Percentiles rank a stretch among this genome's conserved stretches.
Evolutionary conservation across 805 yeast genomes (phyloP).

Genomic region (Suhomyces sp.): DNA sequence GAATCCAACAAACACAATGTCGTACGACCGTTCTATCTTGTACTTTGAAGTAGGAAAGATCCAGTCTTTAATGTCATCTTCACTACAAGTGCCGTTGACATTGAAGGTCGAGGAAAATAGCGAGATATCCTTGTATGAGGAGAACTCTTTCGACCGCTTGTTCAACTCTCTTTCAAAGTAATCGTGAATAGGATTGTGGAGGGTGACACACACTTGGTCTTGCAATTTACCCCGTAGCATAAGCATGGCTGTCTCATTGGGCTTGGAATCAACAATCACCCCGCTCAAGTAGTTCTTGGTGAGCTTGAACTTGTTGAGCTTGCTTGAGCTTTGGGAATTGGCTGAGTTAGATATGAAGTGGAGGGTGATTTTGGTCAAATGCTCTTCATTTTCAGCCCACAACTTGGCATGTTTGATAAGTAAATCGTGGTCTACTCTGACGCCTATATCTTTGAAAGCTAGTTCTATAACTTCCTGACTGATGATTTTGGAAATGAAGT

Average conservation of each 20-base stretch:
- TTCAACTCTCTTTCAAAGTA: conserved; percentile 44
- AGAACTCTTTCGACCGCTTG: conserved; percentile 38
- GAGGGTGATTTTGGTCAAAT: conserved; percentile 36
- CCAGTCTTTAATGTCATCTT: conserved; percentile 44
- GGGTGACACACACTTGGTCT: conserved; percentile 42
- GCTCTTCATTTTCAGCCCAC: conserved; percentile 48
- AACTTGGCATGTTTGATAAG: conserved; percentile 38
- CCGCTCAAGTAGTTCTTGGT: conserved; percentile 40
- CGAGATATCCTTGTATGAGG: conserved; percentile 36
- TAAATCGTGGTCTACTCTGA: conserved; percentile 32
- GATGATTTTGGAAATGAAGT: conserved; percentile 44
- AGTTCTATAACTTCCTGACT: conserved; percentile 48
- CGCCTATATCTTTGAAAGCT: conserved; percentile 44
- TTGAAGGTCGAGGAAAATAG: conserved; percentile 53
- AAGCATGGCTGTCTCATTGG: conserved; percentile 43
- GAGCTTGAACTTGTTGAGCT: conserved; percentile 33
- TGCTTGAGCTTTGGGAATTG: conserved; percentile 26
- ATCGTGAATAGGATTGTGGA: conserved; percentile 55
- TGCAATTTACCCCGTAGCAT: conserved; percentile 49
- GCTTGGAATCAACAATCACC: conserved; percentile 34
- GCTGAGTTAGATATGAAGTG: conserved; percentile 44
- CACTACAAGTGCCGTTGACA: conserved; percentile 48
- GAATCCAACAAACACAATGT: conserved; percentile 76
- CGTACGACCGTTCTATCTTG: conserved; percentile 45
- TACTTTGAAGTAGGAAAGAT: conserved; percentile 39